Evolutionary conservation across 2,329 filamentous ascomycete genomes (phyloP).

Genomic region (Ceratocystis papillata): DNA sequence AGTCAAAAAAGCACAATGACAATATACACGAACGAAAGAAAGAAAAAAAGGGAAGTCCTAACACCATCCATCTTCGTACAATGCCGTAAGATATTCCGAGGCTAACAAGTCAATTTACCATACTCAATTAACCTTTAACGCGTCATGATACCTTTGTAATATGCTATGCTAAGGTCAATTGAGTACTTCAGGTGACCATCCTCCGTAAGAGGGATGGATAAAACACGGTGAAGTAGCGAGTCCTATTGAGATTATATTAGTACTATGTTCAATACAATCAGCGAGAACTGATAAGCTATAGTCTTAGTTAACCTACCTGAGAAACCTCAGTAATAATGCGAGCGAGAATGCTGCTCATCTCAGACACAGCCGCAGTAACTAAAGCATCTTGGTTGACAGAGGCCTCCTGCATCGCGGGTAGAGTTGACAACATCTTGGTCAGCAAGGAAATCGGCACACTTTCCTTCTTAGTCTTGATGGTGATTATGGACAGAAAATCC

Average conservation of each 20-base stretch:
- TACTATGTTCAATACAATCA: not conserved
- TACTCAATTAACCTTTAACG: slow-evolving; percentile 23
- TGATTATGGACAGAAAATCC: slow-evolving; percentile 46
- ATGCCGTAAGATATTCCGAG: too few relatives aligned
- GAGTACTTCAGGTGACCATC: slow-evolving; percentile 62
- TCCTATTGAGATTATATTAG: slow-evolving; percentile 26
- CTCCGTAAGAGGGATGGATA: slow-evolving; percentile 57
- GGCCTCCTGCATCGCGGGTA: slow-evolving; percentile 45
- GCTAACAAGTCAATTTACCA: too few relatives aligned
- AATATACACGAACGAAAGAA: slow-evolving; percentile 11
- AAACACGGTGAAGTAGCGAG: slow-evolving; percentile 35
- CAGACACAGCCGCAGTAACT: slow-evolving; percentile 63
- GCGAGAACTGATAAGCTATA: too few relatives aligned
- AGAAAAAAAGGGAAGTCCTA: too few relatives aligned
- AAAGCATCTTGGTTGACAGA: slow-evolving; percentile 34
- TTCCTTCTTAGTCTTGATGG: slow-evolving; percentile 35
- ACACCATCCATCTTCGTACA: not conserved
- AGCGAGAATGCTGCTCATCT: slow-evolving; percentile 68
- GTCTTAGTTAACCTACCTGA: slow-evolving; percentile 35
- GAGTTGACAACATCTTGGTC: slow-evolving; percentile 46
- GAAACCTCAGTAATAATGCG: slow-evolving; percentile 48
- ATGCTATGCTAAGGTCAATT: slow-evolving; percentile 55
- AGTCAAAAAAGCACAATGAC: not conserved
- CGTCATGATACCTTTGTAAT: slow-evolving; percentile 55
- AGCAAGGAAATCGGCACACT: slow-evolving; percentile 38